Base-by-base conservation (phyloP, 2,329 filamentous ascomycete genomes). In the Meredithiella fracta region DNA sequence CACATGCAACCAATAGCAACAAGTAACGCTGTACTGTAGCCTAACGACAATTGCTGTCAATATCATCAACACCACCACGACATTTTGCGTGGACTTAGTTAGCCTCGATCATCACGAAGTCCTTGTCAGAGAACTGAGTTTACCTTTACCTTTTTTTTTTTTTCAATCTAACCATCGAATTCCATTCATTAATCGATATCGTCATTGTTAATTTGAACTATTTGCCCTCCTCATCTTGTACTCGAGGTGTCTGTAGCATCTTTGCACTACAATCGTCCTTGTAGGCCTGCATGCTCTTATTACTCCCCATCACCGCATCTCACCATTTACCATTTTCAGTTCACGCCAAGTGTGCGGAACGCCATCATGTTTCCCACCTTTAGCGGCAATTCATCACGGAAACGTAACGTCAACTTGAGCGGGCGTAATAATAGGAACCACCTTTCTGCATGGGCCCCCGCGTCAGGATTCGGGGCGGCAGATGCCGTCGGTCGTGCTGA, bases 371-470 rank as follows among this genome's bases (percentile, higher is more conserved):
- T 92, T 71, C 83, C 85, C 60, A 89, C 85, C 55, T 98, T 98
- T 71, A 92, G 86, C 23, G 92, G 92, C 63, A 86, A 72, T 69
- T 86, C 88, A 63, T 83, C 87, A 64, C 85, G 86, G 62, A 83
- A 85, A 60, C 83, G 92, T 61, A 90, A 96, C 67, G 88, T 97
- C 66, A 96, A 97, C 69, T 82, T 98, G 60, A 92, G 88, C 62
- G 92, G 89, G 60, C 84, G 90, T 79, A 73, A 74, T 53, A 49
- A 49, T n/a, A 14, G 11, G 9, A 49, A 49, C 22, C 23, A 25
- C n/a, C 73, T 76, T 15, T 74, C 79, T 1, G 47, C 54, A 11
- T 60, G 59, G 59, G 56, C 47, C 5, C 49, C 53, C 9, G 55
- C 60, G 5, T 59, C 60, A 17, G 58, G 55, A 22, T 59, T 55